phyloP scores from a whole-genome alignment of 768 basidiomycete species.

The Hebeloma cylindrosporum region DNA sequence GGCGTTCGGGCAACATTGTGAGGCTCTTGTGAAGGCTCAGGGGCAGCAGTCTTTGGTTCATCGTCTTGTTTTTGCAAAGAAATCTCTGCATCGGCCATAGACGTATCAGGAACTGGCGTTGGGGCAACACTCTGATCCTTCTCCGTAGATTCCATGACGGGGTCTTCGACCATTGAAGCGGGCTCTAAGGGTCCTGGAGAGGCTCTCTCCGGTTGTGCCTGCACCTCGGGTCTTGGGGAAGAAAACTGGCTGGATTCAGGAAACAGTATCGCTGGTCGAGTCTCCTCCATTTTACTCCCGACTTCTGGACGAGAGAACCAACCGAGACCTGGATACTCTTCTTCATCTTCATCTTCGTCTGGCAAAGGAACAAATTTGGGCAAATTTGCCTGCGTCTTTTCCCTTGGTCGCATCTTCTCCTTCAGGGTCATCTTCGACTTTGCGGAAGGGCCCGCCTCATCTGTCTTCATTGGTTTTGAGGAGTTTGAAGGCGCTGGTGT shows the following conservation, averaged over 20 bases:
- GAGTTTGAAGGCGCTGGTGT: not conserved
- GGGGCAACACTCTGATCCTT: too few species aligned
- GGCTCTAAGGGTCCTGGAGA: too few species aligned
- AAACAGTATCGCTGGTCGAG: too few species aligned
- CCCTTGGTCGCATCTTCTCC: slow-evolving; percentile 35
- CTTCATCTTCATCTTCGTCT: slow-evolving; percentile 32
- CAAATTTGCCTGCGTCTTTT: slow-evolving; percentile 29
- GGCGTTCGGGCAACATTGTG: not conserved
- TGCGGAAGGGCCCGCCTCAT: slow-evolving; percentile 2
- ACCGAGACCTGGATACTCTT: slow-evolving; percentile 12
- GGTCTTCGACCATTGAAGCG: too few species aligned
- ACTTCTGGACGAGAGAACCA: too few species aligned
- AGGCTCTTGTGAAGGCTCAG: not conserved
- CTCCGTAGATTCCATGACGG: too few species aligned
- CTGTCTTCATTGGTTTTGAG: slow-evolving; percentile 3
- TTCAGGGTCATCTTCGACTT: slow-evolving; percentile 33
- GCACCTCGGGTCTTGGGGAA: too few species aligned
- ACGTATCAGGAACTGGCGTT: not conserved
- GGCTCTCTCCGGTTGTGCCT: too few species aligned
- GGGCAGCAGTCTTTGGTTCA: too few species aligned
- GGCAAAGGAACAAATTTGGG: slow-evolving; percentile 25
- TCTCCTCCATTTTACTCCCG: too few species aligned
- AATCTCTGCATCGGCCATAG: not conserved
- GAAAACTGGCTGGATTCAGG: too few species aligned
- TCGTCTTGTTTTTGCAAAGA: too few species aligned